These are phyloP conservation scores for Polytrichum formosum DNA, from an alignment of 225 moss, liverwort and hornwort species.

Conservation along the genomic window DNA sequence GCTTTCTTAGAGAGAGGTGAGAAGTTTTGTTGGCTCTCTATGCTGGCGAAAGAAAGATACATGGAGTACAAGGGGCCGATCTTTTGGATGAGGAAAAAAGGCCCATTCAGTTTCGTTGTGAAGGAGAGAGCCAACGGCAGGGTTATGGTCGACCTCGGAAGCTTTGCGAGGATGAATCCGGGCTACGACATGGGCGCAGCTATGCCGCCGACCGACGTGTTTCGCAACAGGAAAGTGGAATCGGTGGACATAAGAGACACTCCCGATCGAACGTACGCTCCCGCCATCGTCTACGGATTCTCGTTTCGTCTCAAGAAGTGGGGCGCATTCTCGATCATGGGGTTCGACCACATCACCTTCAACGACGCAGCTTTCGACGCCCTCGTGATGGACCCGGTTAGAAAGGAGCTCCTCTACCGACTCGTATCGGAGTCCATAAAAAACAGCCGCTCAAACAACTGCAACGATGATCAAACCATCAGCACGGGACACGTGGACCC, in stretches of 20 bases:
- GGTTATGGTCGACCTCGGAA: slow-evolving; percentile 31
- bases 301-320: slow-evolving; percentile 37
- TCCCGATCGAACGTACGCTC: slow-evolving; percentile 22
- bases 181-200: not conserved
- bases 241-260: slow-evolving; percentile 10
- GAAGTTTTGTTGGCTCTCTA: slow-evolving; percentile 4
- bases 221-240: slow-evolving; percentile 8
- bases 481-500: slow-evolving; percentile 1
- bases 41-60: not conserved
- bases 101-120: not conserved
- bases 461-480: not conserved
- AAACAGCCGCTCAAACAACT: not conserved
- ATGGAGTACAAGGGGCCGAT: slow-evolving; percentile 31
- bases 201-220: slow-evolving; percentile 7
- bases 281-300: slow-evolving; percentile 34
- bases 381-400: slow-evolving; percentile 31
- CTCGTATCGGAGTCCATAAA: slow-evolving; percentile 20
- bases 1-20: slow-evolving; percentile 13
- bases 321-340: slow-evolving; percentile 45
- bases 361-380: slow-evolving; percentile 31
- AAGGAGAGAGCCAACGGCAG: slow-evolving; percentile 18
- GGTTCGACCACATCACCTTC: slow-evolving; percentile 41
- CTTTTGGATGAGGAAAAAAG: not conserved
- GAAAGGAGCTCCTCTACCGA: slow-evolving; percentile 23
- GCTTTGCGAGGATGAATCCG: slow-evolving; percentile 33